Base-by-base conservation (phyloP, 257 asterid genomes). In the Perilla frutescens region DNA sequence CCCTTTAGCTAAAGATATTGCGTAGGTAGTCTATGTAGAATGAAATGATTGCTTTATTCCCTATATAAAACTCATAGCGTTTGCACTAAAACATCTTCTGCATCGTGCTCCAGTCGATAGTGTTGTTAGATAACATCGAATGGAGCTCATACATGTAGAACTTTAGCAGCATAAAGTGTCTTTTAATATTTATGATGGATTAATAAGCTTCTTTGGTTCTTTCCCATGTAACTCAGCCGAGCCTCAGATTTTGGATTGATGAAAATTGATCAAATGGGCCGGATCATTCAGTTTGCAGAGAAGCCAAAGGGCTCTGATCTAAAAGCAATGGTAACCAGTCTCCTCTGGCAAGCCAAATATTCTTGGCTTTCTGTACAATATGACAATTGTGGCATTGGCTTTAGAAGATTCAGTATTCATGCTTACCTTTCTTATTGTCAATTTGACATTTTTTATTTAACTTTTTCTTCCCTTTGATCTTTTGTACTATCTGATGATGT, bases 231-330 rank as follows among this genome's bases (percentile, higher is more conserved):
- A 49, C 68, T 68, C 90, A 95, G 99, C 72, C 97, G 96, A 37
- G 99, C 99, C 71, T 89, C 96, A 4, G 99, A 95, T 76, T 92
- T 77, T 65, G 97, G 99, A 54, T 76, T 95, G 88, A 86, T 95
- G 96, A 92, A 89, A 75, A 89, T 92, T 40, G 89, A 90, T 72
- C 86, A 77, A 66, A 85, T 73, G 7, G 98, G 99, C 32, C 90
- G 90, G 47, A 80, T 95, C 77, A 69, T 79, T 75, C 91, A 90
- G 44, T 95, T 92, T 79, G 81, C 97, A 3, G 99, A 95, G 83
- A 95, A 92, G 84, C 99, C 97, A 51, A 92, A 87, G 80, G 96
- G 98, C 72, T 36, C 87, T 50, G 89, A 84, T 64, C 78, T 90
- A 62, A 84, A 86, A 83, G 81, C 88, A 59, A 94, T 94, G 98